phyloP scores from a whole-genome alignment of 495 filamentous ascomycete genomes.

The Tuber microsphaerosporum region DNA sequence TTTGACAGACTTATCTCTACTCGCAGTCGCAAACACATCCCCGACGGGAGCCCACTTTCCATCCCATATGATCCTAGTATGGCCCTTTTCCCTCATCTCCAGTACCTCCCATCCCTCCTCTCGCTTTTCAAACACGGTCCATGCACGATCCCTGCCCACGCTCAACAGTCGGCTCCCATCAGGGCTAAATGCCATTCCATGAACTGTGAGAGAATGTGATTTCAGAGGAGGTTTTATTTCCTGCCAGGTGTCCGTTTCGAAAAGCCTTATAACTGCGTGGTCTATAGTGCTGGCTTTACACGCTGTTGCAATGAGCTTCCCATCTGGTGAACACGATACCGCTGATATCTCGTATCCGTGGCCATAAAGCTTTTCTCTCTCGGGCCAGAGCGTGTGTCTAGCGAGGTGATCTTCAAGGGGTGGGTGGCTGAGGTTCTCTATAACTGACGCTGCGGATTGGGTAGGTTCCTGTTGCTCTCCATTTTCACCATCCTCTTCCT shows the following conservation, averaged over 20 bases:
- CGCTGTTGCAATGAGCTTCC: constrained; percentile 74
- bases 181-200: constrained; percentile 65
- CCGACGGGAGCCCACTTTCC: constrained; percentile 65
- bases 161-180: constrained; percentile 72
- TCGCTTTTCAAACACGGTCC: constrained; percentile 64
- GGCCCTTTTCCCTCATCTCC: constrained; percentile 68
- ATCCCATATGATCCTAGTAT: constrained; percentile 83
- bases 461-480: constrained; percentile 29
- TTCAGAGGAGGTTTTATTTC: constrained; percentile 75
- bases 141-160: constrained; percentile 84
- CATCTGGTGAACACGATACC: constrained; percentile 70
- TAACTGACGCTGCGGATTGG: constrained; percentile 45
- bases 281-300: constrained; percentile 87
- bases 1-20: constrained; percentile 77
- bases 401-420: constrained; percentile 84
- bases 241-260: constrained; percentile 76
- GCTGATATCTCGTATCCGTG: constrained; percentile 98
- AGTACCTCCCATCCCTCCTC: constrained; percentile 43
- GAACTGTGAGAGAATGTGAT: constrained; percentile 78
- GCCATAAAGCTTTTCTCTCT: constrained; percentile 93
- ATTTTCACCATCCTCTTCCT: constrained; percentile 48
- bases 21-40: constrained; percentile 73
- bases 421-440: constrained; percentile 56
- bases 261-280: constrained; percentile 88
- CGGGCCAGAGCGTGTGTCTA: constrained; percentile 89